Base-by-base conservation (phyloP, 2,329 filamentous ascomycete genomes). In the Fusarium nelsonii region DNA sequence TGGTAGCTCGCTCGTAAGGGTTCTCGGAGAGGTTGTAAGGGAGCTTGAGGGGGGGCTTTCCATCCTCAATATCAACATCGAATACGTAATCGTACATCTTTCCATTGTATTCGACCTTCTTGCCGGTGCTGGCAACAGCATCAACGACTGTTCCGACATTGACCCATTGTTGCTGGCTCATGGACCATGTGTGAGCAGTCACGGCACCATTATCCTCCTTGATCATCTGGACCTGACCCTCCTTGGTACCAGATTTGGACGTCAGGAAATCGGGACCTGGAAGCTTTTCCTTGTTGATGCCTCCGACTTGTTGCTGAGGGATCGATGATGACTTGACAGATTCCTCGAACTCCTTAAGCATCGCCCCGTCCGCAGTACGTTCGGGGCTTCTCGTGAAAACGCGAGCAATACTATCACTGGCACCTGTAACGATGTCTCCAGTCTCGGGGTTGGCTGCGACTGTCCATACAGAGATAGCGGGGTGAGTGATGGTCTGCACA, bases 31-130 rank as follows among this genome's bases (percentile, higher is more conserved):
- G 85, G 77, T 98, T 97, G 81, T 92, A 98, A 0, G 95, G 94
- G n/a, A 98, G 85, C 79, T 97, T 97, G 45, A 98, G 84, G 1
- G 95, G 89, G 14, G 95, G 94, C 75, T 97, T 95, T 53, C 94
- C 95, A 74, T 97, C 95, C 77, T 97, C 93, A 66, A 97, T 97
- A 73, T 97, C 94, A 28, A 97, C 94, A 75, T 97, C 94, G 72
- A 98, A 98, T 10, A 99, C 94, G 74, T 91, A 97, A 77, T 99
- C 96, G 78, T 97, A 99, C 65, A 95, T 92, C 76, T 97, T 88
- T 33, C 95, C 95, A 2, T 92, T 84, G 76, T 95, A 91, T 60
- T 90, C 85, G 9, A 89, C 88, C 80, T 94, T 94, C 61, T 89
- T 89, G 12, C 93, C 92, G 69, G 90, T 93, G 76, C 93, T 97